Evolutionary conservation across 441 rosid species (phyloP), one percentile per base, ranked within the genome.

Genomic region (Pelargonium citronellum): DNA sequence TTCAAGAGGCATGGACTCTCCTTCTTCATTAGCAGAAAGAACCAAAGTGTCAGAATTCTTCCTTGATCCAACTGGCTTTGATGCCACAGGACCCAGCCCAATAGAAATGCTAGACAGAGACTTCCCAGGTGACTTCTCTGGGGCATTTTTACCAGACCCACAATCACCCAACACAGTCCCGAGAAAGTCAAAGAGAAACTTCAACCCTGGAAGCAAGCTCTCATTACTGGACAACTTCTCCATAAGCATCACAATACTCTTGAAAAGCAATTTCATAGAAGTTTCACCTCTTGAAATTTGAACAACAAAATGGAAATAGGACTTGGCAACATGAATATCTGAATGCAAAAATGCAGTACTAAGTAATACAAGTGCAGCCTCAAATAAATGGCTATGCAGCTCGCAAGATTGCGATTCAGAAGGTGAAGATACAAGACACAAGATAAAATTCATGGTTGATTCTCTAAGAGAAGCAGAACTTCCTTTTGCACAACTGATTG

Each of bases 101-200:
- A 77, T 58, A 79, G 81, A 80, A 74, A 76, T 83, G 73, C 80
- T 74, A 43, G 82, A 78, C 65, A 81, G 71, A 75, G 90, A 82
- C 85, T 85, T 90, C 64, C 84, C 89, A 43, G 78, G 60, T 6
- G 79, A 69, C 74, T 78, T 88, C 67, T 84, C 92, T 55, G 79
- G 76, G 24, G 80, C 73, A 79, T 78, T 84, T 77, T 82, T 86
- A 74, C 71, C 75, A 53, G 88, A 81, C 49, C 87, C 89, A 73
- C 89, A 86, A 78, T 86, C 96, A 71, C 84, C 85, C 83, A 89
- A 80, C 67, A 88, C 83, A 74, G 84, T 86, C 75, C 88, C 95
- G 75, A 96, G 86, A 85, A 94, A 96, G 73, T 90, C 89, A 81
- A 94, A 83, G 71, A 96, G 88, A 76, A 91, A 88, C 79, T 87